phyloP scores from a whole-genome alignment of 1,139 yeast species.

The Suhomyces ambrosiae region DNA sequence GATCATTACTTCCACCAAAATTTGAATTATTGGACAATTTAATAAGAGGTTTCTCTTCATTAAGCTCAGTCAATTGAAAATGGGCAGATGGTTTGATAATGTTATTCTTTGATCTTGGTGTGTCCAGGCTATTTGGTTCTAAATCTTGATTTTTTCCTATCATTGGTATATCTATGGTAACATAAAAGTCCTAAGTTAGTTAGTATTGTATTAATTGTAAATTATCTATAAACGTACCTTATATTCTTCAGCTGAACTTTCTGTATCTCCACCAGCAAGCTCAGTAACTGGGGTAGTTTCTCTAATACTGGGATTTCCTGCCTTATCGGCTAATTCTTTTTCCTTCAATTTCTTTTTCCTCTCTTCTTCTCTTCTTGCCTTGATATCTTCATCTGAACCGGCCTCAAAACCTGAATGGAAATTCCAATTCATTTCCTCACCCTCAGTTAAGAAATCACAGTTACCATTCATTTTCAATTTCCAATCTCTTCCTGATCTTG shows the following conservation, averaged over 20 bases:
- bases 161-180: slow-evolving; percentile 46
- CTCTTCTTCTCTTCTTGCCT: slow-evolving; percentile 41
- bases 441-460: slow-evolving; percentile 62
- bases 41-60: slow-evolving; percentile 37
- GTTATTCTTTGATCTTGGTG: slow-evolving; percentile 19
- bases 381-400: slow-evolving; percentile 74
- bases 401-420: slow-evolving; percentile 71
- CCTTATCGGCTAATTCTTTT: slow-evolving; percentile 12
- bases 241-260: slow-evolving; percentile 26
- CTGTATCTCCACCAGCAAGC: slow-evolving; percentile 19
- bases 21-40: slow-evolving; percentile 39
- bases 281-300: slow-evolving; percentile 18
- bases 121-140: slow-evolving; percentile 14
- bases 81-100: slow-evolving; percentile 45
- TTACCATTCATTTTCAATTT: slow-evolving; percentile 62
- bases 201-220: slow-evolving; percentile 16
- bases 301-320: slow-evolving; percentile 16
- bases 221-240: slow-evolving; percentile 38
- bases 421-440: slow-evolving; percentile 94
- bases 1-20: slow-evolving; percentile 4
- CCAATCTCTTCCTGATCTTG: slow-evolving; percentile 45
- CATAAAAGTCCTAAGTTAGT: slow-evolving; percentile 39
- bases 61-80: slow-evolving; percentile 43
- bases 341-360: slow-evolving; percentile 16
- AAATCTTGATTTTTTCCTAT: slow-evolving; percentile 28